Evolutionary conservation across 2,329 filamentous ascomycete species (phyloP).

Genomic region (Pseudovirgaria hyperparasitica): DNA sequence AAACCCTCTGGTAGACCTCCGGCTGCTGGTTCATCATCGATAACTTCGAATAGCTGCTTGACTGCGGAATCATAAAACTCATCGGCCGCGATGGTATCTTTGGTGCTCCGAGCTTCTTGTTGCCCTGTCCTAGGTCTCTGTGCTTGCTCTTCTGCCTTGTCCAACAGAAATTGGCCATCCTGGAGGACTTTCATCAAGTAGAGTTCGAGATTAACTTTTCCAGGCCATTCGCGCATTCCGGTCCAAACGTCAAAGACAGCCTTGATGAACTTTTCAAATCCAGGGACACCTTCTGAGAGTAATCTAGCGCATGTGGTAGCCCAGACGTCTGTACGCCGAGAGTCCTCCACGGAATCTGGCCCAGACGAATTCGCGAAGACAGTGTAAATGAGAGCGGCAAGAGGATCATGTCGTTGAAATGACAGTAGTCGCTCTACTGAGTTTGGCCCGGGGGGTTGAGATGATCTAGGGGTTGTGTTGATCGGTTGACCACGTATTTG

Average conservation of each 20-base stretch:
- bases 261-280: constrained; percentile 67
- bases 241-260: constrained; percentile 82
- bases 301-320: constrained; percentile 74
- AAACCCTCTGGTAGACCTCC: constrained; percentile 80
- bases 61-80: constrained; percentile 81
- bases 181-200: constrained; percentile 92
- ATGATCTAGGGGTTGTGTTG: constrained; percentile 32
- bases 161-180: constrained; percentile 80
- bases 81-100: constrained; percentile 71
- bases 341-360: constrained; percentile 69
- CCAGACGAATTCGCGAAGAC: constrained; percentile 80
- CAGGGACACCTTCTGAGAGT: constrained; percentile 63
- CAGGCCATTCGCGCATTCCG: constrained; percentile 77
- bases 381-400: constrained; percentile 76
- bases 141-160: constrained; percentile 66
- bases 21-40: constrained; percentile 65
- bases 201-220: constrained; percentile 78
- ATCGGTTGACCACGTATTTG: constrained; percentile 40
- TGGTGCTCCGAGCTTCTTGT: constrained; percentile 58
- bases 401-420: constrained; percentile 77
- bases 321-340: constrained; percentile 73
- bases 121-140: constrained; percentile 52
- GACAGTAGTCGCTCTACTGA: constrained; percentile 75
- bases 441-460: constrained; percentile 38
- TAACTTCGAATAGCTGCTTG: constrained; percentile 66